These are phyloP conservation scores for Rhexocercosporidium sp. DNA, from an alignment of 2,329 filamentous ascomycete species.

Conservation along the genomic window DNA sequence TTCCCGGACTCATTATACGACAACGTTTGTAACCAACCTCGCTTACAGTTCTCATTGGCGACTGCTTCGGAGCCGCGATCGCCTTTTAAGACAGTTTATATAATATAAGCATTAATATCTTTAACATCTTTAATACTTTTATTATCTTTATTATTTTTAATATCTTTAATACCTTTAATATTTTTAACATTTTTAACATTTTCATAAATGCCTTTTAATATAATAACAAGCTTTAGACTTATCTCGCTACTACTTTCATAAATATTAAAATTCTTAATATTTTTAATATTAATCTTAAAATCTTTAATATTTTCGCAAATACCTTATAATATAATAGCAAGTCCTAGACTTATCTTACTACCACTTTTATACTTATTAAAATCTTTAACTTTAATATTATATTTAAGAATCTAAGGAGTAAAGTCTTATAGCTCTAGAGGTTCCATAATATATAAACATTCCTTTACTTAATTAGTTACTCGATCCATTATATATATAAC, in stretches of 20 bases:
- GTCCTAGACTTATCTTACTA: too few relatives aligned
- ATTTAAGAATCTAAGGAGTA: neutral
- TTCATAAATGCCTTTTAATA: neutral
- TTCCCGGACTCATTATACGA: neutral
- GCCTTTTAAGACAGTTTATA: neutral
- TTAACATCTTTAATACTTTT: neutral
- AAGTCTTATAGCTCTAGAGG: neutral
- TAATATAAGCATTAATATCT: neutral
- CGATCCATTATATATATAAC: neutral
- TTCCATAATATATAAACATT: neutral
- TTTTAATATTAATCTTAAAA: neutral
- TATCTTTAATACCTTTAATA: neutral
- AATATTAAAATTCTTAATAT: neutral
- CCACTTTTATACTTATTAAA: neutral
- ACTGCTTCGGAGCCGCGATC: neutral
- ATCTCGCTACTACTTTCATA: too few relatives aligned
- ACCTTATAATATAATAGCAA: too few relatives aligned
- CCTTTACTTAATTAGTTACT: neutral
- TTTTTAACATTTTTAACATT: neutral
- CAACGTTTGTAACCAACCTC: neutral
- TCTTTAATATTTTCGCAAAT: neutral
- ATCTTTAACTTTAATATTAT: neutral
- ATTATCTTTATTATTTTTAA: neutral
- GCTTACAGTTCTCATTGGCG: neutral
- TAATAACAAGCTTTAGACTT: too few relatives aligned